Evolutionary conservation across 306 rosid species (phyloP).

Genomic region (Medicago arabica): DNA sequence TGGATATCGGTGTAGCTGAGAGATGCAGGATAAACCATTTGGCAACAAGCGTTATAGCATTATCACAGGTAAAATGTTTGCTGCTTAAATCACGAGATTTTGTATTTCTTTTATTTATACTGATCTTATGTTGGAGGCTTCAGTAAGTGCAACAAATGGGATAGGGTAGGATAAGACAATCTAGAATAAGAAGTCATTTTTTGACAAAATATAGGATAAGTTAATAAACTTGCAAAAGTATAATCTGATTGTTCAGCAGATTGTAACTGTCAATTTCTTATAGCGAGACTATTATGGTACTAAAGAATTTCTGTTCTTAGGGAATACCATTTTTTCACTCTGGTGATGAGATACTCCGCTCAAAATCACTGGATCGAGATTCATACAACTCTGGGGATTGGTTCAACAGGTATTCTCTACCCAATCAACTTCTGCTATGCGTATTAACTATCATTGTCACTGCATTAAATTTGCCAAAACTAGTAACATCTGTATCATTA

Average conservation of each 20-base stretch:
- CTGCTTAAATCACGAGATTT: conserved; percentile 24
- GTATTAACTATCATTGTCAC: not conserved
- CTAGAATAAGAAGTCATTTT: not conserved
- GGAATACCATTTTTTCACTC: conserved; percentile 92
- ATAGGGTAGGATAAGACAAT: not conserved
- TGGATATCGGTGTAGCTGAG: conserved; percentile 64
- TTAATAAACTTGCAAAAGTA: conserved; percentile 1
- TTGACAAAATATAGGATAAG: conserved; percentile 3
- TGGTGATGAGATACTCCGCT: conserved; percentile 89
- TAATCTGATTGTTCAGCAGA: not conserved
- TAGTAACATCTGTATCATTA: conserved; percentile 29
- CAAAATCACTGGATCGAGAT: conserved; percentile 96
- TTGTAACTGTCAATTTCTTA: conserved; percentile 5
- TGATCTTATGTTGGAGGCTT: conserved; percentile 25
- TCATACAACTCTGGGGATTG: conserved; percentile 98
- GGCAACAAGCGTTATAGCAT: conserved; percentile 86
- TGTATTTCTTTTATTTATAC: not conserved
- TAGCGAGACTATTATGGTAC: conserved; percentile 27
- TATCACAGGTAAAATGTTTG: conserved; percentile 73
- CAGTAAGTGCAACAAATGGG: not conserved
- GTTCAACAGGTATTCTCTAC: conserved; percentile 75
- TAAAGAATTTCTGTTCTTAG: conserved; percentile 51
- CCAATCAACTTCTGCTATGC: conserved; percentile 27
- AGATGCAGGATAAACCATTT: conserved; percentile 94
- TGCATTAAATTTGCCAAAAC: conserved; percentile 32